Evolutionary conservation across 2,329 filamentous ascomycete genomes (phyloP).

Genomic region (Monosporascus sp.): DNA sequence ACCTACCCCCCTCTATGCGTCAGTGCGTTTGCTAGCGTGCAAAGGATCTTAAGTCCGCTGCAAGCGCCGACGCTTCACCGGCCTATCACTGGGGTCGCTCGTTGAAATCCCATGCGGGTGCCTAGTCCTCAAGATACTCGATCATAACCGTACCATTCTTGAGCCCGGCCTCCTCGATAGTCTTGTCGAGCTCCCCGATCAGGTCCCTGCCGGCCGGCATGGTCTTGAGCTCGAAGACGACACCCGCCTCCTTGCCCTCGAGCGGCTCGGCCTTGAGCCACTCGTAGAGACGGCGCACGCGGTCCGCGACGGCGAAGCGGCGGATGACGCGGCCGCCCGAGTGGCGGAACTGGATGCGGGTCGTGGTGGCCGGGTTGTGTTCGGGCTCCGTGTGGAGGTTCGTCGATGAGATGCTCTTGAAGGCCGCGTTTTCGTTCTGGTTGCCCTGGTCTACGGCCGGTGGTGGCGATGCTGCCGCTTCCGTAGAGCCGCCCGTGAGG

Average conservation of each 20-base stretch:
- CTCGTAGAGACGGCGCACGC: conserved; percentile 81
- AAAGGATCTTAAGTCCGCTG: too few species aligned
- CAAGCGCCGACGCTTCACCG: too few species aligned
- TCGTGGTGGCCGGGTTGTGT: conserved; percentile 64
- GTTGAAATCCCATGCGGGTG: neutral
- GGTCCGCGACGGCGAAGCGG: conserved; percentile 71
- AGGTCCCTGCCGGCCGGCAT: conserved; percentile 76
- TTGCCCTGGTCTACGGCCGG: conserved; percentile 16
- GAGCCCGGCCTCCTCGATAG: conserved; percentile 74
- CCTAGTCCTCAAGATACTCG: conserved; percentile 66
- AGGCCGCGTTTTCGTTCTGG: conserved; percentile 35
- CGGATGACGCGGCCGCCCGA: conserved; percentile 80
- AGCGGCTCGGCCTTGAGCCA: conserved; percentile 90
- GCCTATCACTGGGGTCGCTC: too few species aligned
- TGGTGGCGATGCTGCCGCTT: conserved; percentile 10
- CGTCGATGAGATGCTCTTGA: conserved; percentile 65
- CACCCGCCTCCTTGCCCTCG: conserved; percentile 64
- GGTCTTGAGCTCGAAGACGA: conserved; percentile 80
- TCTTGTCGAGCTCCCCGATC: conserved; percentile 66
- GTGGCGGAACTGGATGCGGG: conserved; percentile 88
- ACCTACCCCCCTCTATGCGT: too few species aligned
- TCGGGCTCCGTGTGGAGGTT: conserved; percentile 74
- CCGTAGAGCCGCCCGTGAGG: conserved; percentile 12
- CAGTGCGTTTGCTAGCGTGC: too few species aligned
- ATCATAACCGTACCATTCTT: conserved; percentile 96